Evolutionary conservation across 108 stramenopile genomes (phyloP), one percentile per base, ranked within the genome.

Genomic region (Cylindrotheca closterium): DNA sequence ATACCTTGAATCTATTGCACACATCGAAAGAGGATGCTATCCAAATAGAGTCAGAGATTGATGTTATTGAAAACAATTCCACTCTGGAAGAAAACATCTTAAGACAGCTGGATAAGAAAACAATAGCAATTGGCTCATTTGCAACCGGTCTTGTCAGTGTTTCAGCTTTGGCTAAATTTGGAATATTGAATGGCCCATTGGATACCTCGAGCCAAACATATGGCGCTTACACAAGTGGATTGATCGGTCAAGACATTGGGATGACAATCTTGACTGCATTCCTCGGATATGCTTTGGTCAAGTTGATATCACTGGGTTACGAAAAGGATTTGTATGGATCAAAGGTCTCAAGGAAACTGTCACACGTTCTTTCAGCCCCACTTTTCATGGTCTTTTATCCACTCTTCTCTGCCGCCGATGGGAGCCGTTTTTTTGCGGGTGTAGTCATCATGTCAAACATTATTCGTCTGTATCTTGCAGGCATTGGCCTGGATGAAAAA

Each of bases 351-450:
- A 60, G 92, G 53, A 93, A 93, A 71, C 51, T 89, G 24, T 83
- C 86, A 4, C 92, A 93, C 48, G 88, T 81, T 0, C 71, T 88
- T 2, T 74, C 84, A 30, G 92, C 85, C 8, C 88, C 92, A 10
- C 54, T 89, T 0, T 93, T 88, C 53, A 67, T 90, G 1, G 18
- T 85, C 2, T 68, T 82, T 17, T 93, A 82, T 85, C 88, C 88
- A 15, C 54, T 88, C n/a, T 93, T 89, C 67, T 87, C 88, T 8
- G 19, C 67, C 3, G 75, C 75, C 3, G 63, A 78, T 52, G 88
- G 86, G 0, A 86, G 81, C 2, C 70, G 84, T 55, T 64, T 77
- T 19, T 89, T 88, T 82, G 88, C 86, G 3, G 74, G 68, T 22
- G 55, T 86, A 27, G 82, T 89, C 15, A 78, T 82, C 0, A 24